A percentile compares a stretch with the other conserved stretches of the same genome.
Evolutionary conservation across 2,329 filamentous ascomycete species (phyloP).

Genomic region (Neofusicoccum kwambonambiense): DNA sequence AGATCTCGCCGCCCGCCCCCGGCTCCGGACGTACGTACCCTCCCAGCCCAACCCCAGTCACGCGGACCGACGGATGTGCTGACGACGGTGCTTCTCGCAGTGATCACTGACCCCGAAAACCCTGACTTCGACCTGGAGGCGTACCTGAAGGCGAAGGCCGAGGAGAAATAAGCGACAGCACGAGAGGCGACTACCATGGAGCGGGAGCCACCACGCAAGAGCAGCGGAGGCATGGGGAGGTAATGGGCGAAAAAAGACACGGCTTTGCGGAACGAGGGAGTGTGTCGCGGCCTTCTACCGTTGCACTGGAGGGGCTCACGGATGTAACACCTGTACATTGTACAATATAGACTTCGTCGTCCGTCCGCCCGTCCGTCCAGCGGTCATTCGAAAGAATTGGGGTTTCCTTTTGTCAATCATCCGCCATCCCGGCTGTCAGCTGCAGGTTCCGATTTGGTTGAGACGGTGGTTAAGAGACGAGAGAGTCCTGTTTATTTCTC

Average conservation of each 20-base stretch:
- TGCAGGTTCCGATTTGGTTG: neutral
- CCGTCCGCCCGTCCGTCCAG: constrained; percentile 14
- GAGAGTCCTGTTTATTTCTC: neutral
- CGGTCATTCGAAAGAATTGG: constrained; percentile 11
- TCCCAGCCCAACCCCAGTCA: constrained; percentile 23
- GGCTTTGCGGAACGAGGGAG: constrained; percentile 19
- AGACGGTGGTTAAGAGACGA: neutral
- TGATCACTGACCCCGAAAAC: constrained; percentile 67
- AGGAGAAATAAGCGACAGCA: constrained; percentile 31
- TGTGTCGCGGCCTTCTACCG: constrained; percentile 23
- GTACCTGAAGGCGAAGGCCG: constrained; percentile 65
- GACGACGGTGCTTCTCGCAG: neutral
- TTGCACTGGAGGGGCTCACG: constrained; percentile 9
- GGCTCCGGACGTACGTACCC: constrained; percentile 39
- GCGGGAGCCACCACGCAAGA: neutral
- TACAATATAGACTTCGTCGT: constrained; percentile 40
- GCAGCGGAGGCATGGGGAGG: constrained; percentile 2
- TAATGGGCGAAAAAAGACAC: constrained; percentile 16
- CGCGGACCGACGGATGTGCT: neutral
- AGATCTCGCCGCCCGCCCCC: constrained; percentile 53
- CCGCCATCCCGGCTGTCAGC: neutral
- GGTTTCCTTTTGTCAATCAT: constrained; percentile 3
- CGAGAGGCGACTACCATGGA: neutral
- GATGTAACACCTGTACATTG: constrained; percentile 42
- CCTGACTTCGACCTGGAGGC: constrained; percentile 93